These are phyloP conservation scores for Solanum neorickii DNA, from an alignment of 257 asterid genomes.

Conservation along the genomic window DNA sequence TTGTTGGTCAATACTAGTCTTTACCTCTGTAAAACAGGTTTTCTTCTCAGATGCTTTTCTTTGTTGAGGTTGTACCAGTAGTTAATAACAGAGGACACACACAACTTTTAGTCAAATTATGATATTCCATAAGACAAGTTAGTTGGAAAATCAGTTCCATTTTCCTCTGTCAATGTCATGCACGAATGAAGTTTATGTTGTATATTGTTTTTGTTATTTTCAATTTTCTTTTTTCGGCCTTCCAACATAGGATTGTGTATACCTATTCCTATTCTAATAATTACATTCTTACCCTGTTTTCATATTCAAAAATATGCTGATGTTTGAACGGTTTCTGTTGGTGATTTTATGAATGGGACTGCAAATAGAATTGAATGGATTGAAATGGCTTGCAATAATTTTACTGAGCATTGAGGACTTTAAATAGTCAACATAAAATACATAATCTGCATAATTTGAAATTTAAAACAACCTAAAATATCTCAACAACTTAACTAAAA, in stretches of 20 bases:
- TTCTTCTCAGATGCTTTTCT: not conserved
- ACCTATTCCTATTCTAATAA: not conserved
- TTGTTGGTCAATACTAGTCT: not conserved
- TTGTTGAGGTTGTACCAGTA: not conserved
- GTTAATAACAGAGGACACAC: not conserved
- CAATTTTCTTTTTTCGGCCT: not conserved
- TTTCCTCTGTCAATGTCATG: not conserved
- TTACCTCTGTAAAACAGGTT: not conserved
- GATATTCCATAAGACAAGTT: not conserved
- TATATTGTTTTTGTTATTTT: not conserved
- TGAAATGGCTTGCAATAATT: not conserved
- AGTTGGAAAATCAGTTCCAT: not conserved
- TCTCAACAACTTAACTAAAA: not conserved
- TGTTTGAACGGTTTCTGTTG: not conserved
- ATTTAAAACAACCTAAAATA: not conserved
- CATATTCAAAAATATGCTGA: not conserved
- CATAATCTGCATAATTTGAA: not conserved
- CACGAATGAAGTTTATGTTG: not conserved
- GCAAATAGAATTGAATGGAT: not conserved
- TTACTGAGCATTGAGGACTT: not conserved
- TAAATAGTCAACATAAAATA: not conserved
- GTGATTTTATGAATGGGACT: not conserved
- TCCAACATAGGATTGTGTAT: not conserved
- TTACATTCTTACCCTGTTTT: not conserved
- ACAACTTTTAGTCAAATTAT: not conserved